Evolutionary conservation across 1,284 basidiomycete genomes (phyloP).

Genomic region (Ganoderma leucocontextum): DNA sequence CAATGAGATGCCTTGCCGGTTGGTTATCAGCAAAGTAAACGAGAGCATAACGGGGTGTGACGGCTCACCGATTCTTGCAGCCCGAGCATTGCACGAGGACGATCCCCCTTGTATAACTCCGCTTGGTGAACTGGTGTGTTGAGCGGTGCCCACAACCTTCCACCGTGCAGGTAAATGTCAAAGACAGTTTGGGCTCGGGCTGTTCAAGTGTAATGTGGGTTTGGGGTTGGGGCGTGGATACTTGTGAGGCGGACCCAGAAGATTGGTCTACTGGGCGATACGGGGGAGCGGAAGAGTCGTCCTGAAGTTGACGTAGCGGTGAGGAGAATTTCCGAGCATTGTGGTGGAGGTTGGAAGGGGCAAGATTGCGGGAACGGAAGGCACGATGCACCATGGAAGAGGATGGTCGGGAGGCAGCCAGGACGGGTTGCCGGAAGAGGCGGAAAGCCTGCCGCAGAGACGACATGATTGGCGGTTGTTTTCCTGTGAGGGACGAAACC

Average conservation of each 20-base stretch:
- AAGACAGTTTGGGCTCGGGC: slow-evolving; percentile 65
- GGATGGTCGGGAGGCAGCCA: neutral
- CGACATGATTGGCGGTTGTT: neutral
- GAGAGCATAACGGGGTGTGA: neutral
- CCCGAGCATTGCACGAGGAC: slow-evolving; percentile 93
- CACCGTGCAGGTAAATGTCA: slow-evolving; percentile 93
- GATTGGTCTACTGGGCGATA: neutral
- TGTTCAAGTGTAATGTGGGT: slow-evolving; percentile 31
- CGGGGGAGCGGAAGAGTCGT: neutral
- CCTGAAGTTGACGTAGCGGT: neutral
- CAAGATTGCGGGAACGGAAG: neutral
- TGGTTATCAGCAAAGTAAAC: neutral
- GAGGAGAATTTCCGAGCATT: slow-evolving; percentile 11
- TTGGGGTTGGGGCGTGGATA: slow-evolving; percentile 19
- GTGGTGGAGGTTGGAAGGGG: neutral
- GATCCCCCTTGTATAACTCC: slow-evolving; percentile 88
- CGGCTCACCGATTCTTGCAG: slow-evolving; percentile 83
- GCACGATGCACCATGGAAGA: neutral
- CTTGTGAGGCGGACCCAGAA: slow-evolving; percentile 1
- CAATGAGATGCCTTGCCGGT: slow-evolving; percentile 78
- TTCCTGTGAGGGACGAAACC: neutral
- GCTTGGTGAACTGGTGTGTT: slow-evolving; percentile 88
- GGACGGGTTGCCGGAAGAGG: slow-evolving; percentile 4
- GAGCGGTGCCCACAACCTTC: slow-evolving; percentile 82
- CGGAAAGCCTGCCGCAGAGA: slow-evolving; percentile 4